A percentile compares a stretch with the other conserved stretches of the same genome.
Evolutionary conservation across 2,329 filamentous ascomycete species (phyloP).

Genomic region (Aspergillus caelatus): DNA sequence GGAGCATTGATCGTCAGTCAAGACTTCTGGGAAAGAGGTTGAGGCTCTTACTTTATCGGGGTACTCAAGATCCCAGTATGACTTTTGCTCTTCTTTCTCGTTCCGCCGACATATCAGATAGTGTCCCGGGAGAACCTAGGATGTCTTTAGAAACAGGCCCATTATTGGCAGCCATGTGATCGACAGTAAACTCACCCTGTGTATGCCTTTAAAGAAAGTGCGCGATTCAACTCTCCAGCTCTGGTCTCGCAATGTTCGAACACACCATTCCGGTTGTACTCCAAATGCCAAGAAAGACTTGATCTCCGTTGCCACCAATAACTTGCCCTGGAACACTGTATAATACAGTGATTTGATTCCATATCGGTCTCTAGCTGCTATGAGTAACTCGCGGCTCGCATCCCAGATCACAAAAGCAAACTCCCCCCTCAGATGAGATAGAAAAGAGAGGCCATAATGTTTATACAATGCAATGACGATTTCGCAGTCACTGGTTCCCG

Average conservation of each 20-base stretch:
- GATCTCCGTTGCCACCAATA: constrained; percentile 57
- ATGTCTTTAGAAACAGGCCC: no score
- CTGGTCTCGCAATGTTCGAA: constrained; percentile 47
- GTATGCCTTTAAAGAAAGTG: constrained; percentile 56
- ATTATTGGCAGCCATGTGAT: no score
- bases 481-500: constrained; percentile 54
- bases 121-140: constrained; percentile 48
- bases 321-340: constrained; percentile 42
- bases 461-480: constrained; percentile 58
- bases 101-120: constrained; percentile 45
- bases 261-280: constrained; percentile 58
- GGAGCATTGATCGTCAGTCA: no score
- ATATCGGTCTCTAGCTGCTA: constrained; percentile 58
- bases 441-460: constrained; percentile 50
- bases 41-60: constrained; percentile 56
- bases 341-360: constrained; percentile 62
- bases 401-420: constrained; percentile 59
- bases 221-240: constrained; percentile 50
- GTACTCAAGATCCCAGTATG: constrained; percentile 47
- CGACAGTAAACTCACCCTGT: constrained; percentile 34
- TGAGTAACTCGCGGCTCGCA: constrained; percentile 41
- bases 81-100: constrained; percentile 27
- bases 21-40: not conserved
- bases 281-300: constrained; percentile 58
- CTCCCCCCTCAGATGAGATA: constrained; percentile 56